phyloP scores from a whole-genome alignment of 306 rosid genomes.

The Trifolium repens region DNA sequence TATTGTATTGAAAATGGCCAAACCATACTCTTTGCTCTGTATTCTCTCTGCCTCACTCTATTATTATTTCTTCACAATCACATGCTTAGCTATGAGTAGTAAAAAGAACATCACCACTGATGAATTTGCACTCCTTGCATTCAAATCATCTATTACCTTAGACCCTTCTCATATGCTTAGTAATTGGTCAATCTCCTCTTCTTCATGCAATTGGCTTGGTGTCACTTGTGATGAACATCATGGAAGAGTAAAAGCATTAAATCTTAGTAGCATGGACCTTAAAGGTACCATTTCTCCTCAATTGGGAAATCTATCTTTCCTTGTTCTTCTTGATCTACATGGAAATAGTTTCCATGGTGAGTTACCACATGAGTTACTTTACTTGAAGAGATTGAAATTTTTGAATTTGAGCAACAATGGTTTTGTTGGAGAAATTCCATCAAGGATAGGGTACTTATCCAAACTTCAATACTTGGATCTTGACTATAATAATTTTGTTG shows the following conservation, averaged over 20 bases:
- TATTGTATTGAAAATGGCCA: constrained; percentile 2
- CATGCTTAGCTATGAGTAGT: not conserved
- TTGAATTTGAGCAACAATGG: constrained; percentile 3
- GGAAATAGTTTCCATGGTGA: constrained; percentile 1
- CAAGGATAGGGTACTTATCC: not conserved
- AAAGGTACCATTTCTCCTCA: constrained; percentile 26
- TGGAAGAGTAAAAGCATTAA: constrained; percentile 10
- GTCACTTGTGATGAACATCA: constrained; percentile 12
- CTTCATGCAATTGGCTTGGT: constrained; percentile 26
- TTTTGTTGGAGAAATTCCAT: not conserved
- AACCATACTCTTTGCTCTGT: not conserved
- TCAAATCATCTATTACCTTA: constrained; percentile 28
- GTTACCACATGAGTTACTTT: constrained; percentile 14
- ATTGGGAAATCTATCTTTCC: constrained; percentile 36
- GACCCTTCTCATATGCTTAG: constrained; percentile 11
- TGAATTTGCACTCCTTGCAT: constrained; percentile 29
- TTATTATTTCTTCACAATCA: not conserved
- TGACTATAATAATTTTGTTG: not conserved
- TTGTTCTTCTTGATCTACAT: constrained; percentile 33
- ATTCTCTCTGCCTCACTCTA: not conserved
- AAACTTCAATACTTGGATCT: constrained; percentile 7
- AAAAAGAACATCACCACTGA: not conserved
- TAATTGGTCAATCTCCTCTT: constrained; percentile 29
- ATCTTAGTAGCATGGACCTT: constrained; percentile 13
- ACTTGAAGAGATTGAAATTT: not conserved